phyloP scores from a whole-genome alignment of 306 rosid genomes.

The Quercus dentata region DNA sequence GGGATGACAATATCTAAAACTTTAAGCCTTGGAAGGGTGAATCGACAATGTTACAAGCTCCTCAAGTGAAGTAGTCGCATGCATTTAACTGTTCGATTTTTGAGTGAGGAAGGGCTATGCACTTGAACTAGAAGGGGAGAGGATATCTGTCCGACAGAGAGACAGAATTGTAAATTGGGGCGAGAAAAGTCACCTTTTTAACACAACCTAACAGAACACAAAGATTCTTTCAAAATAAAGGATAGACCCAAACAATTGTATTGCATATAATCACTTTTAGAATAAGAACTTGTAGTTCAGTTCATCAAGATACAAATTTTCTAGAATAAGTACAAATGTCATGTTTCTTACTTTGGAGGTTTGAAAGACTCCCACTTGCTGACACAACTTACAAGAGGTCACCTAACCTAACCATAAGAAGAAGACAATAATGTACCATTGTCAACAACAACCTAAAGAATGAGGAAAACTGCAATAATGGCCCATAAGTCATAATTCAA shows the following conservation, averaged over 20 bases:
- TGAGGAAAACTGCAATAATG: conserved; percentile 13
- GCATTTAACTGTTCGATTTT: too few relatives aligned
- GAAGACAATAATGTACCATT: conserved; percentile 17
- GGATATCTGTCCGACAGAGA: too few relatives aligned
- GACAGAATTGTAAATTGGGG: too few relatives aligned
- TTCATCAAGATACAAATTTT: too few relatives aligned
- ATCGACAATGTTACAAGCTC: too few relatives aligned
- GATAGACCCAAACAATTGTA: not conserved
- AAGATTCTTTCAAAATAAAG: not conserved
- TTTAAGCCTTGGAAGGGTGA: too few relatives aligned
- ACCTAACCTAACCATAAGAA: conserved; percentile 75
- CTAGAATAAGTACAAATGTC: not conserved
- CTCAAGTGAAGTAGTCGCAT: too few relatives aligned
- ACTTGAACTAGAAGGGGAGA: too few relatives aligned
- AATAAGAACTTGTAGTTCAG: not conserved
- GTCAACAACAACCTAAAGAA: conserved; percentile 22
- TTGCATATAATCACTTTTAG: not conserved
- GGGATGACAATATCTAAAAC: too few relatives aligned
- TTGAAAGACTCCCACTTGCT: conserved; percentile 98
- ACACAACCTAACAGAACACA: too few relatives aligned
- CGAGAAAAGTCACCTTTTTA: too few relatives aligned
- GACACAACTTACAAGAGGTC: conserved; percentile 93
- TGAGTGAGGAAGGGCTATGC: too few relatives aligned
- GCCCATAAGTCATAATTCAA: not conserved
- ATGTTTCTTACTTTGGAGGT: conserved; percentile 90